Evolutionary conservation across 2,329 filamentous ascomycete genomes (phyloP), one percentile per base, ranked within the genome.

Genomic region (Penicillium decumbens): DNA sequence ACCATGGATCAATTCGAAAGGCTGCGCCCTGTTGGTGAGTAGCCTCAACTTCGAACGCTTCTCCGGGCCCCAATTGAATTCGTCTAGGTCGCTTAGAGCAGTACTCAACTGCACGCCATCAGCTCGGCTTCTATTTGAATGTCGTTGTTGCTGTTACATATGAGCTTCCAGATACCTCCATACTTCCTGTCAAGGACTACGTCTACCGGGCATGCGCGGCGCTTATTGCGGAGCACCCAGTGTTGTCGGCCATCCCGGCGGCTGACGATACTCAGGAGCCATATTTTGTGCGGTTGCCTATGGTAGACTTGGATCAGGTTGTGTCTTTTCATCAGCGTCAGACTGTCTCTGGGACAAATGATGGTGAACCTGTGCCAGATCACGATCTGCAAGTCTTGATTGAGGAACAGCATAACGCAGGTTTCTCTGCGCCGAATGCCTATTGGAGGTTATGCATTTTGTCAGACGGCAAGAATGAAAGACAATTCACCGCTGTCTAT

Each of bases 1-100:
- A 82, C 75, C 25, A 81, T 78, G 41, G 84, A 72, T 45, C 82
- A 80, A n/a, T 54, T 63, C 6, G 61, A 68, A 39, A 64, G 46
- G 24, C 45, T 69, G 35, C 66, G 66, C 3, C 45, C 62, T 23
- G 61, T 64, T 20, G 66, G 66, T 65, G 41, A 57, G 64, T 60
- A n/a, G 2, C 9, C 20, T 25, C 30, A 2, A 65, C 27, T 28
- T 10, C 15, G 20, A 43, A 25, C 1, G 13, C 30, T 12, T 24
- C 12, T 24, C 37, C 12, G 12, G 20, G 10, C 38, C 27, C 52
- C 28, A 40, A 48, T 42, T 57, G 24, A 56, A 35, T 4, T 13
- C 23, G 30, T 9, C 18, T 41, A 75, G 73, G 74, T 38, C 65
- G 64, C 20, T 57, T 75, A 35, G 75, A 78, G 59, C 69, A 72